Percentiles rank a stretch among this genome's conserved stretches.
Conservation (phyloP, 2,329 filamentous ascomycete genomes). For the Fusarium veterinarium region DNA sequence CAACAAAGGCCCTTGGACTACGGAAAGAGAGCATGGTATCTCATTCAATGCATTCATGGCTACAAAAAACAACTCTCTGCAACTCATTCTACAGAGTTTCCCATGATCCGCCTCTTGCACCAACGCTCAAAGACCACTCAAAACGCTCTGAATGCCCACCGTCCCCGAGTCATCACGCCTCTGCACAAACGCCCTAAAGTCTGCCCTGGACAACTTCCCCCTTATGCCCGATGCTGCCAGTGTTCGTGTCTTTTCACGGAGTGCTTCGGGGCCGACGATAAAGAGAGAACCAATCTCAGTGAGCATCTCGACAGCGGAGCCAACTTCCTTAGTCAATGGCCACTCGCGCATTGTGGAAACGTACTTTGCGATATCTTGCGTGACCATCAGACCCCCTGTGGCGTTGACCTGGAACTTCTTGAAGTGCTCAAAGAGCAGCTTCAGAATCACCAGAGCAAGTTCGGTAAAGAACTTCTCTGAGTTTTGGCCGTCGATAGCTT, state of each 20-base stretch:
- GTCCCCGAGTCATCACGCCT: conserved; percentile 85
- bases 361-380: conserved; percentile 95
- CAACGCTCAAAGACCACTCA: conserved; percentile 67
- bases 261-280: conserved; percentile 86
- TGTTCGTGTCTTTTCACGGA: conserved; percentile 76
- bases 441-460: conserved; percentile 81
- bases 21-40: conserved; percentile 40
- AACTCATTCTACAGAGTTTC: conserved; percentile 14
- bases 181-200: conserved; percentile 86
- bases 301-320: conserved; percentile 81
- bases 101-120: conserved; percentile 15
- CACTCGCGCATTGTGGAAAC: conserved; percentile 86
- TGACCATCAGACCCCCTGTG: conserved; percentile 93
- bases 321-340: conserved; percentile 77
- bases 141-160: conserved; percentile 83
- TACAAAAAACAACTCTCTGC: conserved; percentile 23
- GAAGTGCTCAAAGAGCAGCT: conserved; percentile 89
- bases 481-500: conserved; percentile 85
- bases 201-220: conserved; percentile 71
- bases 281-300: conserved; percentile 96
- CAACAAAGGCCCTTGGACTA: background rate
- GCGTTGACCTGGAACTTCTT: conserved; percentile 94
- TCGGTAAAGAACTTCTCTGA: conserved; percentile 85
- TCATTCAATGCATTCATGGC: conserved; percentile 32
- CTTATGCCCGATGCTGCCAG: conserved; percentile 59